Evolutionary conservation across 352 stramenopile genomes (phyloP).

Genomic region (Globisporangium abappressorium): DNA sequence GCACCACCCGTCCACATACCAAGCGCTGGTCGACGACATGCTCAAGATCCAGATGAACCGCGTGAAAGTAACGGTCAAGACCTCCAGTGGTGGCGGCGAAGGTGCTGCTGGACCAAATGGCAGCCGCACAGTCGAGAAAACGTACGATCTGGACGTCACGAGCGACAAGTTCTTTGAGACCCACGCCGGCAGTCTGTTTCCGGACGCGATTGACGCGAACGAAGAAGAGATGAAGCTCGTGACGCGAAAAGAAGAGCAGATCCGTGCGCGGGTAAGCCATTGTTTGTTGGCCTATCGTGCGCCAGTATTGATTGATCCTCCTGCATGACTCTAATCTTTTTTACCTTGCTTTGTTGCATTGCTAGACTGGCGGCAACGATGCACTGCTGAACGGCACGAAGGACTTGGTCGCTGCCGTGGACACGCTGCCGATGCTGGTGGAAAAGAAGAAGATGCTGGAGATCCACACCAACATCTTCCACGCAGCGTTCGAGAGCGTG

Average conservation of each 20-base stretch:
- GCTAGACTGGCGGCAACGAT: slow-evolving; percentile 61
- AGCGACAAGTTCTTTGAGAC: slow-evolving; percentile 80
- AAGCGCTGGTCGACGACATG: slow-evolving; percentile 96
- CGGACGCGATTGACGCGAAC: slow-evolving; percentile 82
- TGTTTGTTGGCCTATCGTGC: background rate
- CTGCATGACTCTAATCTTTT: background rate
- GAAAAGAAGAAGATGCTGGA: slow-evolving; percentile 90
- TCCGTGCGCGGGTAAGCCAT: slow-evolving; percentile 42
- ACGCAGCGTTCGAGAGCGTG: slow-evolving; percentile 76
- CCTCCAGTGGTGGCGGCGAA: slow-evolving; percentile 24
- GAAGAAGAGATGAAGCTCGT: slow-evolving; percentile 88
- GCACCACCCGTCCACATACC: slow-evolving; percentile 93
- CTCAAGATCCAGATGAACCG: slow-evolving; percentile 95
- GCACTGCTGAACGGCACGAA: slow-evolving; percentile 76
- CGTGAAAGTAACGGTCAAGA: slow-evolving; percentile 90
- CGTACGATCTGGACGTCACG: slow-evolving; percentile 80
- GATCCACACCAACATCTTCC: slow-evolving; percentile 88
- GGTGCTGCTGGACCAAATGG: slow-evolving; percentile 10
- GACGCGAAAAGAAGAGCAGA: slow-evolving; percentile 83
- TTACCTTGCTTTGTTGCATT: background rate
- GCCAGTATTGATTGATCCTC: background rate
- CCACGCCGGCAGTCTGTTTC: slow-evolving; percentile 76
- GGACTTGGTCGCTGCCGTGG: slow-evolving; percentile 78
- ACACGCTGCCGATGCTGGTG: slow-evolving; percentile 75
- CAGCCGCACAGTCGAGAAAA: slow-evolving; percentile 48